Evolutionary conservation across 495 filamentous ascomycete genomes (phyloP).

Genomic region (Lepraria neglecta): DNA sequence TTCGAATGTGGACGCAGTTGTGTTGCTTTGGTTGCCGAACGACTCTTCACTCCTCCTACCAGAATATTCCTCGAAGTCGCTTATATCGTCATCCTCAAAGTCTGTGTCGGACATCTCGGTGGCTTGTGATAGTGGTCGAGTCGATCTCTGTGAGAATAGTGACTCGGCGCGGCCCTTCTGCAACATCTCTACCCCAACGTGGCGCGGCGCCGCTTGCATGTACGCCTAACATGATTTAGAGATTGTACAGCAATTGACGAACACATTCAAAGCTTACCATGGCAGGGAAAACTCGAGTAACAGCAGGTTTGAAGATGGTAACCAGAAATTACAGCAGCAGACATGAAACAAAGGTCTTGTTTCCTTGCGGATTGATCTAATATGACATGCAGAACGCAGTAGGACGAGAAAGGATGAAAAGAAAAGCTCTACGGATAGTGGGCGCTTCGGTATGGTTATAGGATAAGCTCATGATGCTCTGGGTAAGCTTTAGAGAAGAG

Average conservation of each 20-base stretch:
- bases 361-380: slow-evolving; percentile 23
- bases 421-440: slow-evolving; percentile 23
- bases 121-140: slow-evolving; percentile 47
- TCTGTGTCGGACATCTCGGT: slow-evolving; percentile 74
- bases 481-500: slow-evolving; percentile 4
- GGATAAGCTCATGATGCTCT: not conserved
- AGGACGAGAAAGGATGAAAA: slow-evolving; percentile 22
- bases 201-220: slow-evolving; percentile 34
- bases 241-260: not conserved
- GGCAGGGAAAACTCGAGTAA: not conserved
- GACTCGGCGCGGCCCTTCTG: slow-evolving; percentile 35
- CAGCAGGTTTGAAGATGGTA: not conserved
- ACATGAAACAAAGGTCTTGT: not conserved
- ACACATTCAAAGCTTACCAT: slow-evolving; percentile 19
- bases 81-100: slow-evolving; percentile 60
- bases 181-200: slow-evolving; percentile 39
- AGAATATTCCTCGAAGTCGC: slow-evolving; percentile 56
- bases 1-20: slow-evolving; percentile 70
- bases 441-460: slow-evolving; percentile 34
- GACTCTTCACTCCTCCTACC: slow-evolving; percentile 60
- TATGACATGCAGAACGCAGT: slow-evolving; percentile 8
- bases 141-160: slow-evolving; percentile 25
- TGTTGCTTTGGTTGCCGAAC: slow-evolving; percentile 58
- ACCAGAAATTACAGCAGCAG: not conserved
- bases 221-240: slow-evolving; percentile 21